Conservation (phyloP, 2,329 filamentous ascomycete species). For the Claviceps lovelessii region DNA sequence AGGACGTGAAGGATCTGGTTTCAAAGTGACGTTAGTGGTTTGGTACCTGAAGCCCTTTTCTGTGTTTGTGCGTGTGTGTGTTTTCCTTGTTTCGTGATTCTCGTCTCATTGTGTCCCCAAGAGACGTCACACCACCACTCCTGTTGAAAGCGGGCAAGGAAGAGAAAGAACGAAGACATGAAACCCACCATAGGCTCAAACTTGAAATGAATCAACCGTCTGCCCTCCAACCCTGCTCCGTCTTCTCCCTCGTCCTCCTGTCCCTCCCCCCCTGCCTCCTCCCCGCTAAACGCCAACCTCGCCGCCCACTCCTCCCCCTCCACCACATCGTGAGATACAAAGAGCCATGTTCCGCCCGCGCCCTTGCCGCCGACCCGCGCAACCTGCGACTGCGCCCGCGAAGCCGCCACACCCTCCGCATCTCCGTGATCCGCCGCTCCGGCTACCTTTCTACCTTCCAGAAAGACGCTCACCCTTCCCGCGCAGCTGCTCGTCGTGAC, state of each 20-base stretch:
- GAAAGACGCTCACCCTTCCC: constrained; percentile 72
- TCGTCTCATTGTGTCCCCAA: no score
- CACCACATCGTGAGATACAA: constrained; percentile 65
- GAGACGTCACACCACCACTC: no score
- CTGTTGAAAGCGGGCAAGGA: background rate
- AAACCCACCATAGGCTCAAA: constrained; percentile 80
- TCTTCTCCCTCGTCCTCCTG: background rate
- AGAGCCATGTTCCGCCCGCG: constrained; percentile 70
- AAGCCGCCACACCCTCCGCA: background rate
- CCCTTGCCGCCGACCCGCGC: constrained; percentile 72
- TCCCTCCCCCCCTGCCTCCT: background rate
- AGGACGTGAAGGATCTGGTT: constrained; percentile 75
- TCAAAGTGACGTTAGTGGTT: background rate
- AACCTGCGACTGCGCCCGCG: constrained; percentile 13
- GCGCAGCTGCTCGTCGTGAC: constrained; percentile 92
- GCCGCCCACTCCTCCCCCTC: constrained; percentile 17
- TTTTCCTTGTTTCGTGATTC: no score
- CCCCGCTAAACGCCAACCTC: constrained; percentile 13
- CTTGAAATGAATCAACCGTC: constrained; percentile 63
- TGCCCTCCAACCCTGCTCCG: constrained; percentile 8
- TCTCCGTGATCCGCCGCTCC: background rate
- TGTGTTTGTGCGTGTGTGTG: no score
- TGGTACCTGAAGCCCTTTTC: no score
- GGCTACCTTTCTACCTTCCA: constrained; percentile 52
- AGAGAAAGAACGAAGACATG: constrained; percentile 29